Evolutionary conservation across 179 eudicot species (phyloP).

Genomic region (Kewa caespitosa): DNA sequence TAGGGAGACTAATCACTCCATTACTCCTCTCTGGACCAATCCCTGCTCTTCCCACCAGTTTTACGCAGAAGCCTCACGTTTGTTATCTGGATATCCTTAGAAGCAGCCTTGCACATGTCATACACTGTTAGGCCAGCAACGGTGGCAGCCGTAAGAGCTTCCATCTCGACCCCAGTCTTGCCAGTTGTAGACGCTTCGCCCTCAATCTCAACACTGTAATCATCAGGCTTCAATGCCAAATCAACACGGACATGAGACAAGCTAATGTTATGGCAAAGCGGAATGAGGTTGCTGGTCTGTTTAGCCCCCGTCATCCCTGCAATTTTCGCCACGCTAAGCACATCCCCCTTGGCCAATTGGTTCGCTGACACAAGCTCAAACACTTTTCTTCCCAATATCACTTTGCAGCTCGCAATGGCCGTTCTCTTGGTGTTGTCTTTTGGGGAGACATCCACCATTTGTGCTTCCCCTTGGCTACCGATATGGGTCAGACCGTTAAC

Average conservation of each 20-base stretch:
- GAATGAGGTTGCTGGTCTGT: constrained; percentile 83
- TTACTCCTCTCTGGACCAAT: constrained; percentile 64
- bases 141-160: constrained; percentile 82
- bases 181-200: constrained; percentile 83
- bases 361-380: constrained; percentile 79
- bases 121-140: constrained; percentile 85
- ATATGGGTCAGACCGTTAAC: constrained; percentile 52
- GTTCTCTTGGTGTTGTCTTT: constrained; percentile 70
- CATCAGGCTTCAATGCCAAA: constrained; percentile 49
- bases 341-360: constrained; percentile 88
- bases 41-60: constrained; percentile 79
- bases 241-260: constrained; percentile 71
- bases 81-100: constrained; percentile 73
- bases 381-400: constrained; percentile 61
- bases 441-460: constrained; percentile 87
- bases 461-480: constrained; percentile 70
- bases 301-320: constrained; percentile 89
- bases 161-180: constrained; percentile 98
- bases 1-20: background rate
- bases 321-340: constrained; percentile 75
- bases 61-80: constrained; percentile 62
- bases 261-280: constrained; percentile 81
- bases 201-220: constrained; percentile 60
- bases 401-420: constrained; percentile 90
- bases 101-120: constrained; percentile 98